A percentile compares a stretch with the other conserved stretches of the same genome.
These are phyloP conservation scores for Brassica juncea DNA, from an alignment of 345 rosid genomes.

Conservation along the genomic window DNA sequence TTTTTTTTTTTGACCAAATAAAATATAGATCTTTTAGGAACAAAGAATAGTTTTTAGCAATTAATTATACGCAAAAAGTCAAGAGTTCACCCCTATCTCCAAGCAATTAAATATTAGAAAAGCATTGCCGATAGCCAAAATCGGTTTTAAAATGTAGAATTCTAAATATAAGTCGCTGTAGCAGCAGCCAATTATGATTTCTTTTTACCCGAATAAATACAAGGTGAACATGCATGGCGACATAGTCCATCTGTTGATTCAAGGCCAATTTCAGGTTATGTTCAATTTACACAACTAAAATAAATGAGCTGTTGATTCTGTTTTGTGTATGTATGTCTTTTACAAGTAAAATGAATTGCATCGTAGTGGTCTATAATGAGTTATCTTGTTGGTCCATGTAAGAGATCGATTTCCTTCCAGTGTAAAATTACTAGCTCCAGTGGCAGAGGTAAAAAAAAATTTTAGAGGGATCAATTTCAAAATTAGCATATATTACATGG, in stretches of 20 bases:
- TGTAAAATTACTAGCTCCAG: too few relatives aligned
- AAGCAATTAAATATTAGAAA: neutral
- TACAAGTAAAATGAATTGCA: neutral
- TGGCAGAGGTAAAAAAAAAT: too few relatives aligned
- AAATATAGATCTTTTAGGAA: too few relatives aligned
- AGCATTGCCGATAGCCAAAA: neutral
- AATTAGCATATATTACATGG: too few relatives aligned
- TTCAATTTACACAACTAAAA: constrained; percentile 13
- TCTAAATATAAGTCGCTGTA: constrained; percentile 10
- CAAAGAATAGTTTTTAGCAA: neutral
- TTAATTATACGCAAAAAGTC: constrained; percentile 24
- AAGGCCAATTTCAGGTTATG: constrained; percentile 17
- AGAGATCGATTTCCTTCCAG: too few relatives aligned
- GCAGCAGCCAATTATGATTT: constrained; percentile 17
- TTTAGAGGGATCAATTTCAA: too few relatives aligned
- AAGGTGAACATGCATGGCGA: constrained; percentile 9
- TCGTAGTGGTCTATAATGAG: too few relatives aligned
- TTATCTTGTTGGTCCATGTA: too few relatives aligned
- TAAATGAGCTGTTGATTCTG: neutral
- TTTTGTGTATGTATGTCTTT: neutral
- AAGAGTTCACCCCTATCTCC: constrained; percentile 18
- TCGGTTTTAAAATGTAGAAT: constrained; percentile 4
- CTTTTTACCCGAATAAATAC: constrained; percentile 5
- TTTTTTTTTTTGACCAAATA: too few relatives aligned
- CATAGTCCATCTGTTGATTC: constrained; percentile 17